Base-by-base conservation (phyloP, 441 rosid species). In the Erysimum pusillum region DNA sequence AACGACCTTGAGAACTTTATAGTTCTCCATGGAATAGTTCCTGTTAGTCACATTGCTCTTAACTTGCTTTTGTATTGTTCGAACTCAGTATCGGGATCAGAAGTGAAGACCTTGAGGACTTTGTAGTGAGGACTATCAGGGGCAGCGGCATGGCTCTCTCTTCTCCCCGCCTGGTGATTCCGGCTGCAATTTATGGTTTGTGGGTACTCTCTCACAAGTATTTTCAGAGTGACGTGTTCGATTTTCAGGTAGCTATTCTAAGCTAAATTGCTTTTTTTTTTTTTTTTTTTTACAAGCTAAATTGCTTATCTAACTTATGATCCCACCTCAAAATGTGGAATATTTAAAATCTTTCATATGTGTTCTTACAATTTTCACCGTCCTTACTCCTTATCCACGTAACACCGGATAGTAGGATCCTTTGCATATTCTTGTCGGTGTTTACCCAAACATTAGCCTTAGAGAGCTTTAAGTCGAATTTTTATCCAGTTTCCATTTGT, bases 141-240 rank as follows among this genome's bases (percentile, higher is more conserved):
- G 98, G 99, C 5, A 90, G 89, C 5, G 73, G 90, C 36, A 68
- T 92, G 61, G 92, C 96, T 70, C 96, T 95, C 72, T 91, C 99
- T 38, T 95, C 98, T 77, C 96, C 98, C 5, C 87, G 99, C 74
- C 89, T 95, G 60, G 92, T 90, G 81, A 86, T 92, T 59, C 98
- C 98, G 0, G 94, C 95, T 71, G 80, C 84, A 62, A 78, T 92
- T 59, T 92, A 87, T 70, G 99, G 94, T 49, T 66, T 95, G 71
- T 91, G 99, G 98, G 70, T 75, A 25, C 79, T 91, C 61, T 91
- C 93, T 4, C 93, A 90, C 84, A 87, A 76, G 84, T 88, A 75
- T 69, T 28, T 91, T 28, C 66, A 79, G 59, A 84, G 67, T 49
- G 92, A 91, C 82, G 56, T 85, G 73, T 88, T 91, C 35, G 93